Percentiles rank a stretch among this genome's conserved stretches.
phyloP scores from a whole-genome alignment of 441 rosid species.

The Macaranga tanarius region DNA sequence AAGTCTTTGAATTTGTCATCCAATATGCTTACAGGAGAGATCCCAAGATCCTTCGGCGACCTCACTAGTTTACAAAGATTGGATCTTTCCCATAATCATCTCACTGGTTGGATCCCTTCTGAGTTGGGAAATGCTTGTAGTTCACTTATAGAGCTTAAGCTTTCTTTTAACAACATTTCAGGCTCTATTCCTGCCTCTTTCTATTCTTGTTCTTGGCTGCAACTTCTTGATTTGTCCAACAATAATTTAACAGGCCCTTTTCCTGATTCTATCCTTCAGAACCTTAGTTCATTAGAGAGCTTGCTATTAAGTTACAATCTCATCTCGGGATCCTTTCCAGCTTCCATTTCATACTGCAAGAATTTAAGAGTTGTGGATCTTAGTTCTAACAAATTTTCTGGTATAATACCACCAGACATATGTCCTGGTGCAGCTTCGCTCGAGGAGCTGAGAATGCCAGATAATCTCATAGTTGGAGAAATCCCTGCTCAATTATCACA shows the following conservation, averaged over 20 bases:
- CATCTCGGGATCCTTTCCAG: constrained; percentile 70
- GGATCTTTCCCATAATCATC: constrained; percentile 71
- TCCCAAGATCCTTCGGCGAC: constrained; percentile 62
- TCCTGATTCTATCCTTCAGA: constrained; percentile 57
- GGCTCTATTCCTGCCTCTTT: constrained; percentile 68
- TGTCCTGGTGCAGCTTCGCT: constrained; percentile 79
- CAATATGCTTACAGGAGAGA: constrained; percentile 66
- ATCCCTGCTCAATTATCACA: constrained; percentile 71
- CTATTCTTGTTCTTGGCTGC: constrained; percentile 67
- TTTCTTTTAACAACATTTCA: constrained; percentile 70
- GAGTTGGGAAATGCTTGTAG: constrained; percentile 69
- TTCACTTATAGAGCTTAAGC: constrained; percentile 56
- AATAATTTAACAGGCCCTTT: constrained; percentile 83
- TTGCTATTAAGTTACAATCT: constrained; percentile 67
- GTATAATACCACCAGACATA: constrained; percentile 69
- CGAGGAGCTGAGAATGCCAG: constrained; percentile 82
- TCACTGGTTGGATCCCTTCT: constrained; percentile 83
- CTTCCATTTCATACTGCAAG: constrained; percentile 68
- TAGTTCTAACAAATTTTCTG: constrained; percentile 74
- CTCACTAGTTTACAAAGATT: constrained; percentile 55
- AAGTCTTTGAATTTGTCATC: constrained; percentile 57
- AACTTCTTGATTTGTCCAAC: constrained; percentile 74
- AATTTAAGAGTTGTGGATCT: constrained; percentile 62
- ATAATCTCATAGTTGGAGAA: constrained; percentile 68
- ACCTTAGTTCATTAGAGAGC: constrained; percentile 58